phyloP scores from a whole-genome alignment of 2,329 filamentous ascomycete species.

The Massarina eburnea region DNA sequence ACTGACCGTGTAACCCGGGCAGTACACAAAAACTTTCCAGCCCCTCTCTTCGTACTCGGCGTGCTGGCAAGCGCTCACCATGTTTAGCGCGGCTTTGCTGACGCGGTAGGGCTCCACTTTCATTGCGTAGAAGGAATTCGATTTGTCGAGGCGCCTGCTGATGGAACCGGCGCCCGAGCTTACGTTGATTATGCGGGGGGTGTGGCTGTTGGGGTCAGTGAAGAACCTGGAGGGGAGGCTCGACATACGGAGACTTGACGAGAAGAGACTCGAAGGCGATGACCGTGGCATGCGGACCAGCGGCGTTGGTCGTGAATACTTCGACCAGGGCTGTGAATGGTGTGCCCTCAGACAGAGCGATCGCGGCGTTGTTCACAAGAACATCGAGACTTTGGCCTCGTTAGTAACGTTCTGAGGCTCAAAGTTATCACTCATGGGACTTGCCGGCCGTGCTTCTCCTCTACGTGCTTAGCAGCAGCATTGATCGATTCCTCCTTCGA shows the following conservation, averaged over 20 bases:
- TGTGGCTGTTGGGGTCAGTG: too few relatives aligned
- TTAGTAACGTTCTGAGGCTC: not conserved
- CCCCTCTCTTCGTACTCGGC: slow-evolving; percentile 39
- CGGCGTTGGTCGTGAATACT: slow-evolving; percentile 25
- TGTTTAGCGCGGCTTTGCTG: slow-evolving; percentile 41
- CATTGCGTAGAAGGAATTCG: slow-evolving; percentile 1
- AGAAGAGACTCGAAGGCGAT: slow-evolving; percentile 17
- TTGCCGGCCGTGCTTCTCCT: slow-evolving; percentile 24
- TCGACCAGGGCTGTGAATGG: slow-evolving; percentile 20
- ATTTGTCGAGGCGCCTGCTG: slow-evolving; percentile 17
- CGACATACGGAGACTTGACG: too few relatives aligned
- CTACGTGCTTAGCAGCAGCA: slow-evolving; percentile 32
- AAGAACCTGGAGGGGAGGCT: too few relatives aligned
- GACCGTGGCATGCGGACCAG: slow-evolving; percentile 14
- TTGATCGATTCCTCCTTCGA: slow-evolving; percentile 45
- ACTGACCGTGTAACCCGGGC: slow-evolving; percentile 35
- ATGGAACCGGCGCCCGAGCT: slow-evolving; percentile 38
- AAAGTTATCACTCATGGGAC: not conserved
- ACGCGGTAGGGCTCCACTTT: slow-evolving; percentile 30
- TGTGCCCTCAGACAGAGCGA: slow-evolving; percentile 13
- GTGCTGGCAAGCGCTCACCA: slow-evolving; percentile 40
- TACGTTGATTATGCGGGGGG: slow-evolving; percentile 41
- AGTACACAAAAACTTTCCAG: slow-evolving; percentile 33
- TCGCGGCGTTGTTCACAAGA: slow-evolving; percentile 44
- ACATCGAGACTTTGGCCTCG: slow-evolving; percentile 26